phyloP scores from a whole-genome alignment of 2,329 filamentous ascomycete species.

The Fusarium pseudocircinatum region DNA sequence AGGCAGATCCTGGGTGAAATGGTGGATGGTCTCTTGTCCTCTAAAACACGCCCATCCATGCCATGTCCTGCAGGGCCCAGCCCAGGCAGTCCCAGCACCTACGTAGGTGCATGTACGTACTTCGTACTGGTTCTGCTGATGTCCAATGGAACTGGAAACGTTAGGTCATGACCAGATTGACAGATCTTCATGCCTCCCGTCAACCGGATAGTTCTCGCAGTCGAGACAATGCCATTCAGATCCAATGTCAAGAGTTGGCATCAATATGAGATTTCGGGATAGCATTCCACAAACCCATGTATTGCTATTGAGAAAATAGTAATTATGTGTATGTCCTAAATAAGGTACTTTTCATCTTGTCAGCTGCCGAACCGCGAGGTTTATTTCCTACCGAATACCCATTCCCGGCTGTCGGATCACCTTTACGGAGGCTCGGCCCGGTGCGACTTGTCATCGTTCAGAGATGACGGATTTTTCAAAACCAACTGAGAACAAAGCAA shows the following conservation, averaged over 20 bases:
- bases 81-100: constrained; percentile 14
- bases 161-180: constrained; percentile 15
- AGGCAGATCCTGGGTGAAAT: constrained; percentile 31
- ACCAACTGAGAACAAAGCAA: background rate
- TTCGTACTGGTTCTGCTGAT: background rate
- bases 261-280: background rate
- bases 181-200: constrained; percentile 3
- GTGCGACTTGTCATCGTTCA: background rate
- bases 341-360: background rate
- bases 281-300: background rate
- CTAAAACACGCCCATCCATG: background rate
- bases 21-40: constrained; percentile 9
- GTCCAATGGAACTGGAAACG: constrained; percentile 3
- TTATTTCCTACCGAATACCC: constrained; percentile 8
- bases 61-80: constrained; percentile 36
- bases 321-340: background rate
- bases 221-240: background rate
- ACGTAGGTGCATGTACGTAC: background rate
- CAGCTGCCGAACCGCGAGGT: background rate
- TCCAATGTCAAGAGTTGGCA: background rate
- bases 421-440: constrained; percentile 24
- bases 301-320: background rate
- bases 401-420: constrained; percentile 9
- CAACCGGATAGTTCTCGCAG: background rate
- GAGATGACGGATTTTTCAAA: background rate